Base-by-base conservation (phyloP, 768 basidiomycete genomes). In the Russula ochroleuca region DNA sequence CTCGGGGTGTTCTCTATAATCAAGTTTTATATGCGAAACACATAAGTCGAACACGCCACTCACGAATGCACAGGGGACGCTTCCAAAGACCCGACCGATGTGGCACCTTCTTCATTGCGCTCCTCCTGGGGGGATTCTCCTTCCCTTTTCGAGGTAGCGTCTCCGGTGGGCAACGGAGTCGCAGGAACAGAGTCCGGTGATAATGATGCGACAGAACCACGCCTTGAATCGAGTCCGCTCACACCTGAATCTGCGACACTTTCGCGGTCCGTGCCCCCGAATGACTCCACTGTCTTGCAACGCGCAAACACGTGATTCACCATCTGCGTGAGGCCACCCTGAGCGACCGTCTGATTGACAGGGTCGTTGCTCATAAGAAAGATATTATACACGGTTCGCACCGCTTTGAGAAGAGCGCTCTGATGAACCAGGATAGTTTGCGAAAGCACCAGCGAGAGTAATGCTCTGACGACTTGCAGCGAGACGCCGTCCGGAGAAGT, bases 321-420 rank as follows among this genome's bases (percentile, higher is more conserved):
- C 87, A 99, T 98, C 74, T 99, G 97, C 0, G 94, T 94, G 19
- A 99, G 82, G 19, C 95, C 94, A 21, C 96, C 97, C 75, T 99
- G 97, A 19, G 97, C 97, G 41, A 99, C 96, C 79, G 92, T 95
- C 76, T 98, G 97, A 69, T 96, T 98, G 55, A 94, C 90, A 5
- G 88, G 83, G 70, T 96, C 93, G 23, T 83, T 81, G 69, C 92
- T 94, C 63, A 98, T 80, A 31, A 99, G 80, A 73, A 98, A 99
- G 63, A 99, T 88, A 73, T 99, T 98, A 78, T 98, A 99, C 4
- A 99, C 97, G 21, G 97, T 98, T 52, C 97, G 84, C 37, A 99
- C 92, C 33, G 94, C 94, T 74, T 98, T 98, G 68, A 99, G 83
- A 49, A 99, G 80, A 13, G 93, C 90, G 5, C 94, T 97, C 72